Evolutionary conservation across 768 basidiomycete genomes (phyloP), one percentile per base, ranked within the genome.

Genomic region (Tephrocybe sp.): DNA sequence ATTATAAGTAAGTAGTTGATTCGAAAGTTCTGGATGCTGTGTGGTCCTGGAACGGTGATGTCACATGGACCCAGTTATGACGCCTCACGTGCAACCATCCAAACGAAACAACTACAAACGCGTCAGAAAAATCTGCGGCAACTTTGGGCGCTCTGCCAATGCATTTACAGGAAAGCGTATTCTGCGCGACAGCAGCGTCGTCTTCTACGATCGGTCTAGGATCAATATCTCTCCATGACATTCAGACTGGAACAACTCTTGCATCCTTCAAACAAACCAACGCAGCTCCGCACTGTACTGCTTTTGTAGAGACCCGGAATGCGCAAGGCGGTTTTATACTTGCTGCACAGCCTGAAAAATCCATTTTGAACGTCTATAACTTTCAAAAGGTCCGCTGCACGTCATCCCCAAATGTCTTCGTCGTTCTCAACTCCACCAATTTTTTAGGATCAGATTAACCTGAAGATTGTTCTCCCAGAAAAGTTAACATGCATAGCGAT

Each of bases 211-310:
- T 75, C 22, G 83, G 82, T 3, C 67, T 78, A 17, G 90, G 92
- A 1, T 68, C 83, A 17, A 79, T 96, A 46, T 70, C 83, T 23
- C 61, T 94, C 2, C 91, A 95, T 61, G 93, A 97, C 62, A 78
- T 96, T 12, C 82, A 88, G 52, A 89, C 86, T 0, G 84, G 89
- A 41, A 73, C 81, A 5, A 72, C 79, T 3, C 76, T 95, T 36
- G 80, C 87, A n/a, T 85, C 92, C 1, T 95, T 94, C 78, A 96
- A 95, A 63, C 92, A 93, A 55, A 86, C 88, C 2, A 86, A 72
- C 55, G 76, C 90, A 17, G 68, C 72, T 10, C 61, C 74, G 3
- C 81, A 87, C 48, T 89, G 82, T 60, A 83, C 84, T n/a, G 80
- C 84, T 6, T 71, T 84, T 20, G 74, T 92, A 3, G 79, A 82